Evolutionary conservation across 1,284 basidiomycete genomes (phyloP).

Genomic region (Phylloboletellus chloephorus): DNA sequence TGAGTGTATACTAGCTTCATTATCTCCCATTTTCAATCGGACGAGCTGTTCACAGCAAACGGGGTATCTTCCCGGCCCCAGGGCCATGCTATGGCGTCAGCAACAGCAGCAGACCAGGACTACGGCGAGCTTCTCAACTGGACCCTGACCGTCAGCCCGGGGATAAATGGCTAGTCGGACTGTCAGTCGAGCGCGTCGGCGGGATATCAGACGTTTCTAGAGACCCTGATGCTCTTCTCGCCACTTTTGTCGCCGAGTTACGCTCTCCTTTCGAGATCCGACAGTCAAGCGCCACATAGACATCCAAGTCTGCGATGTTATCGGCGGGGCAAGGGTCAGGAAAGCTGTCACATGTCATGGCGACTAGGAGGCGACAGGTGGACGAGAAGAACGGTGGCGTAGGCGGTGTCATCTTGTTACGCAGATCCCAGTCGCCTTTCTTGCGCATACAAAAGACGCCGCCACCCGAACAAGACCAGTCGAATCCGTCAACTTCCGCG

Average conservation of each 20-base stretch:
- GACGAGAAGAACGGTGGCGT: not conserved
- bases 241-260: conserved; percentile 40
- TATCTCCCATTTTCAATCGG: conserved; percentile 5
- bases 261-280: conserved; percentile 12
- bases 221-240: conserved; percentile 52
- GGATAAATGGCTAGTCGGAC: conserved; percentile 16
- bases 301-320: conserved; percentile 7
- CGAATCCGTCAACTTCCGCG: not conserved
- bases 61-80: conserved; percentile 37
- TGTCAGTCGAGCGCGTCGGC: conserved; percentile 20
- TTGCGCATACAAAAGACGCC: conserved; percentile 5
- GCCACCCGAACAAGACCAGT: conserved; percentile 3
- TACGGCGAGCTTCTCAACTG: conserved; percentile 40
- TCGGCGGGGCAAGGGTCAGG: conserved; percentile 6
- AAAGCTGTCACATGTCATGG: conserved; percentile 10
- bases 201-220: conserved; percentile 53
- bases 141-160: conserved; percentile 41
- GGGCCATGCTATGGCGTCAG: conserved; percentile 41
- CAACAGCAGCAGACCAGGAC: conserved; percentile 45
- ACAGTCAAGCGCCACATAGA: conserved; percentile 12
- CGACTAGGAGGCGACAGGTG: not conserved
- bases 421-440: conserved; percentile 14
- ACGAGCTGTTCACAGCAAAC: conserved; percentile 14
- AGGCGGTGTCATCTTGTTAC: not conserved
- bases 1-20: conserved; percentile 14